Evolutionary conservation across 2,329 filamentous ascomycete species (phyloP).

Genomic region (Penicillium capsulatum): DNA sequence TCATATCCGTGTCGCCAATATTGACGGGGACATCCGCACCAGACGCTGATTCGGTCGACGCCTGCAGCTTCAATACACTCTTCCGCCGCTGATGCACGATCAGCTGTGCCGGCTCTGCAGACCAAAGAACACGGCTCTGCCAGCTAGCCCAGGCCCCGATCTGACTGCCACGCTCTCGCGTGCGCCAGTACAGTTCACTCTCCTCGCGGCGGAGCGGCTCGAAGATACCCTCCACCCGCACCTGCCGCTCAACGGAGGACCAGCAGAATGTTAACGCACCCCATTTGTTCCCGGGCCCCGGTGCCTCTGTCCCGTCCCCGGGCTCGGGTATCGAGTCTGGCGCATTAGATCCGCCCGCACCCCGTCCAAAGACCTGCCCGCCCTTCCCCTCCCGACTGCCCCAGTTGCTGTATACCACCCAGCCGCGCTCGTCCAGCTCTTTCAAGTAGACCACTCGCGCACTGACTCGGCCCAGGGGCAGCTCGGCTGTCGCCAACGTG

Average conservation of each 20-base stretch:
- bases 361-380: slow-evolving; percentile 36
- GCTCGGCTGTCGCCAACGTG: slow-evolving; percentile 74
- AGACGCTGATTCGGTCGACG: slow-evolving; percentile 5
- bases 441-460: slow-evolving; percentile 91
- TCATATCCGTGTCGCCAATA: slow-evolving; percentile 40
- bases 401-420: slow-evolving; percentile 92
- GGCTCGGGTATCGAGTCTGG: slow-evolving; percentile 61
- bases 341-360: slow-evolving; percentile 9
- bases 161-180: slow-evolving; percentile 69
- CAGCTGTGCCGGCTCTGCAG: slow-evolving; percentile 27
- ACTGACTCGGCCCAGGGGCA: slow-evolving; percentile 79
- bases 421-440: slow-evolving; percentile 77
- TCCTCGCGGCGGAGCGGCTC: slow-evolving; percentile 66
- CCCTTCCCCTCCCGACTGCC: slow-evolving; percentile 59
- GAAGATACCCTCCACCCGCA: slow-evolving; percentile 76
- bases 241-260: slow-evolving; percentile 79
- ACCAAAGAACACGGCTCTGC: slow-evolving; percentile 72
- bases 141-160: slow-evolving; percentile 91
- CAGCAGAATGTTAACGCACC: slow-evolving; percentile 89
- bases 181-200: slow-evolving; percentile 63
- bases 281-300: slow-evolving; percentile 58
- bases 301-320: slow-evolving; percentile 26
- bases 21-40: slow-evolving; percentile 23
- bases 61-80: slow-evolving; percentile 21
- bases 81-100: slow-evolving; percentile 23